Evolutionary conservation across 306 rosid species (phyloP).

Genomic region (Coriaria nepalensis): DNA sequence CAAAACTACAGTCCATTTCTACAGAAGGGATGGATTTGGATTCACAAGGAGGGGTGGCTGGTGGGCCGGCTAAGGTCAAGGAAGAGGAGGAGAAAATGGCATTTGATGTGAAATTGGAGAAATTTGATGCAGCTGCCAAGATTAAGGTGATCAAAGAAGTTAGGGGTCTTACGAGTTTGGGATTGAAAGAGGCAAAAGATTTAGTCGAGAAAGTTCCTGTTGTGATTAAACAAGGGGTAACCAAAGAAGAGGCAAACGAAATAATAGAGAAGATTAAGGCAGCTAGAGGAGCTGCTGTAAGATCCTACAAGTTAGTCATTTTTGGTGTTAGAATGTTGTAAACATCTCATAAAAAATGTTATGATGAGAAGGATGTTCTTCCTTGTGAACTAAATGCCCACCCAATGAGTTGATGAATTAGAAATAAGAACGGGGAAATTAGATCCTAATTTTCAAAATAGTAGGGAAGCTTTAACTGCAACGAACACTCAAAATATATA

Average conservation of each 20-base stretch:
- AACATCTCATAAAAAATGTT: no score
- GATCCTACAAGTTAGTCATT: background rate
- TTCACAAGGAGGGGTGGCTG: slow-evolving; percentile 8
- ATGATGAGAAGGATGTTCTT: no score
- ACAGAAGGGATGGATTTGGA: slow-evolving; percentile 13
- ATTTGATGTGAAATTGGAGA: slow-evolving; percentile 15
- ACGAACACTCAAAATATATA: no score
- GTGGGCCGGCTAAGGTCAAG: slow-evolving; percentile 9
- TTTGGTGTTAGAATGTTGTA: no score
- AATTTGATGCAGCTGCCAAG: slow-evolving; percentile 12
- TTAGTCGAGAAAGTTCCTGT: slow-evolving; percentile 16
- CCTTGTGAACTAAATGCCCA: no score
- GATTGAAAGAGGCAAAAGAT: slow-evolving; percentile 16
- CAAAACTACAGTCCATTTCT: slow-evolving; percentile 11
- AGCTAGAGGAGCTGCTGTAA: slow-evolving; percentile 17
- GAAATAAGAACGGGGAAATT: no score
- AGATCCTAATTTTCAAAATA: no score
- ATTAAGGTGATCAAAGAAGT: slow-evolving; percentile 18
- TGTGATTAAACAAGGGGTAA: slow-evolving; percentile 12
- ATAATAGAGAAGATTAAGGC: slow-evolving; percentile 14
- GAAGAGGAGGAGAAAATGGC: slow-evolving; percentile 14
- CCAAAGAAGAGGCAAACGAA: slow-evolving; percentile 8
- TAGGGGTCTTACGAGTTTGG: slow-evolving; percentile 10
- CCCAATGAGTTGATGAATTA: no score
- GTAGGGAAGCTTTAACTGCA: no score